Conservation (phyloP, 139 green algal genomes). For the Astrephomene gubernaculifera region DNA sequence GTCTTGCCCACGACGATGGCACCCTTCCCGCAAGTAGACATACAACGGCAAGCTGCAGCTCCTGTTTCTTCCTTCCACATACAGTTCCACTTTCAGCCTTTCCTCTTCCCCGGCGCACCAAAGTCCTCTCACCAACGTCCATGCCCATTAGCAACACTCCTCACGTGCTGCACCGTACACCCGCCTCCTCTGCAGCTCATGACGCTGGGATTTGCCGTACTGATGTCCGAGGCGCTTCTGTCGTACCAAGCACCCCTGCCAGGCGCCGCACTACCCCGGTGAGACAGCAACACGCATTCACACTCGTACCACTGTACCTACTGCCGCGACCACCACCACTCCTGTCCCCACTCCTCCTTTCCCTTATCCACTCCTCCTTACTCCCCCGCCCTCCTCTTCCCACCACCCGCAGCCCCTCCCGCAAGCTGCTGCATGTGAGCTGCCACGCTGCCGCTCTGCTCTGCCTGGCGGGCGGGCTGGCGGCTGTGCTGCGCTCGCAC, state of each 20-base stretch:
- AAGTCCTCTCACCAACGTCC: too few relatives aligned
- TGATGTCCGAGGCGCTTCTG: constrained; percentile 82
- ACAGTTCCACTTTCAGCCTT: too few relatives aligned
- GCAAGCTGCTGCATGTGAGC: constrained; percentile 71
- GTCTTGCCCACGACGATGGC: too few relatives aligned
- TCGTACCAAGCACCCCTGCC: constrained; percentile 64
- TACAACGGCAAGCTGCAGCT: too few relatives aligned
- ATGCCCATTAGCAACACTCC: too few relatives aligned
- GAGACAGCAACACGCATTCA: background rate
- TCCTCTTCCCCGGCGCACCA: too few relatives aligned
- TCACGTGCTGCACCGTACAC: too few relatives aligned
- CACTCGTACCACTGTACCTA: background rate
- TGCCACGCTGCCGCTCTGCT: constrained; percentile 58
- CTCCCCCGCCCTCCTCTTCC: background rate
- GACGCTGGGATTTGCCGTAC: constrained; percentile 72
- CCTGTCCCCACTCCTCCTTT: background rate
- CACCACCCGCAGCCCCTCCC: background rate
- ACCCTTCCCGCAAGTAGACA: too few relatives aligned
- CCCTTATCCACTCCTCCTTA: background rate
- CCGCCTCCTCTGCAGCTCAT: too few relatives aligned
- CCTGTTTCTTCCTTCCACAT: too few relatives aligned
- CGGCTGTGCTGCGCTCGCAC: constrained; percentile 73
- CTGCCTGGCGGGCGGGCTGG: constrained; percentile 51
- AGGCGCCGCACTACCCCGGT: background rate
- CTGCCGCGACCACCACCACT: background rate